Evolutionary conservation across 225 moss, liverwort and hornwort genomes (phyloP).

Genomic region (Asterella californica): DNA sequence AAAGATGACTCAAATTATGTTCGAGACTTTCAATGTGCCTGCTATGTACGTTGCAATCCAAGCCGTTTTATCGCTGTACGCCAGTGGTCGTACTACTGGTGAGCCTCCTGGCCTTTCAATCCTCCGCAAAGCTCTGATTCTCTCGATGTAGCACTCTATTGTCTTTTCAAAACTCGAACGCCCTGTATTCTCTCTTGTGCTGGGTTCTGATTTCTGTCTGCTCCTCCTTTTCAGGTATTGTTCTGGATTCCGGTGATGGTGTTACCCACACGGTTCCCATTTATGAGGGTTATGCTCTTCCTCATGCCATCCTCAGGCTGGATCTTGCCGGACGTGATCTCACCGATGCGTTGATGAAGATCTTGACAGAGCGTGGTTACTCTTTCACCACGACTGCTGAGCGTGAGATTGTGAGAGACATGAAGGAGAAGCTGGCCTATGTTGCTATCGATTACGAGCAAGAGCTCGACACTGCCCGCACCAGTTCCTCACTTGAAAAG

Average conservation of each 20-base stretch:
- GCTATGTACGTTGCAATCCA: conserved; percentile 63
- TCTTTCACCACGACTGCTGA: conserved; percentile 93
- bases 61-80: conserved; percentile 55
- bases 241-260: conserved; percentile 57
- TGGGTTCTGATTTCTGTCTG: neutral
- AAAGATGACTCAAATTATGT: conserved; percentile 68
- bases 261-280: conserved; percentile 62
- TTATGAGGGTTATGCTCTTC: conserved; percentile 74
- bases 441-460: conserved; percentile 57
- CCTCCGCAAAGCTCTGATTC: neutral
- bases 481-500: conserved; percentile 56
- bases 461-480: conserved; percentile 46
- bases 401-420: conserved; percentile 89
- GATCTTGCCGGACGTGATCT: conserved; percentile 92
- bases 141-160: neutral
- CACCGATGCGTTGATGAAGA: conserved; percentile 91
- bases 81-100: conserved; percentile 61
- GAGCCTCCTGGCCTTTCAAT: neutral
- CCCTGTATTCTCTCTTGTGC: neutral
- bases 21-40: conserved; percentile 58
- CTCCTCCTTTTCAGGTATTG: conserved; percentile 36
- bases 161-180: no score
- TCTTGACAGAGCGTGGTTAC: conserved; percentile 91
- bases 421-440: conserved; percentile 86
- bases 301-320: conserved; percentile 89